Base-by-base conservation (phyloP, 139 green algal genomes). In the Picochlorum sp. region DNA sequence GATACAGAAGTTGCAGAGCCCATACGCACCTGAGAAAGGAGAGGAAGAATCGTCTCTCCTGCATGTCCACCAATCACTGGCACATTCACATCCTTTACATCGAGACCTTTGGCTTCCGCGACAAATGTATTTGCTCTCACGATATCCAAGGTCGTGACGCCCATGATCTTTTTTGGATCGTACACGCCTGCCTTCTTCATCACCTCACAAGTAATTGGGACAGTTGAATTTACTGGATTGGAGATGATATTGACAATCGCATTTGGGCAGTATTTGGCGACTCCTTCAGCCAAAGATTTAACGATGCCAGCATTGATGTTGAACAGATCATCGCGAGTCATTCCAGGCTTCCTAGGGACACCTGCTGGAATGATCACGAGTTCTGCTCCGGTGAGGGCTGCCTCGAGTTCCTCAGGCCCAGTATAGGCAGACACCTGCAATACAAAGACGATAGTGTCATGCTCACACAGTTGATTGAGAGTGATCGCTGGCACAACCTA, bases 291-390 rank as follows among this genome's bases (percentile, higher is more conserved):
- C 30, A 99, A 84, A n/a, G 49, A 74, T 62, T 85, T 83, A 4
- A 99, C 94, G 59, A 99, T 99, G 61, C 88, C 83, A 3, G 92
- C 93, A 69, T 99, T 99, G 79, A 97, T 97, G 74, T 96, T 92
- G 87, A 98, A 98, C 14, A 98, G 82, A 72, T 98, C 93, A 68
- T 98, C 93, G 24, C 93, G 85, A 6, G 93, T 98, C 93, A 98
- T 98, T 73, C 93, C 93, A 15, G 93, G 93, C 82, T 98, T 98
- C 61, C 93, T 84, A 2, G 93, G 93, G 10, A 95, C 84, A 47
- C 88, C 87, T 74, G 89, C 89, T 23, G 94, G 94, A 61, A 99
- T 99, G 76, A 99, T 73, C 2, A 98, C 91, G 44, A 98, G 68
- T 21, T 97, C 80, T 44, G 74, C 82, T 57, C 87, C 93, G 30